phyloP scores from a whole-genome alignment of 306 rosid genomes.

The Erythrophleum fordii region DNA sequence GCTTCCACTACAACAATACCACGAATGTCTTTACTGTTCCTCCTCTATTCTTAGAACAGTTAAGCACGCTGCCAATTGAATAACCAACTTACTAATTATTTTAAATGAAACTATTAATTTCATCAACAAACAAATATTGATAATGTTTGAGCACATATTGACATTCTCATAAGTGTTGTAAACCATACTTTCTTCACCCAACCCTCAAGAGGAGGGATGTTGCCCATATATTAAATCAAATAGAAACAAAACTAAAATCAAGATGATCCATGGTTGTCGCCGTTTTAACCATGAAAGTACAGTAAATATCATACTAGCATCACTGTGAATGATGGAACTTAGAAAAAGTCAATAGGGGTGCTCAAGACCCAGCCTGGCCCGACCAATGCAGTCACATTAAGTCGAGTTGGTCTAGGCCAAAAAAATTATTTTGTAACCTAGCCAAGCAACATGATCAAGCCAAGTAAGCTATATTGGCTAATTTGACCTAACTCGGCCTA shows the following conservation, averaged over 20 bases:
- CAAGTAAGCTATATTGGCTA: too few relatives aligned
- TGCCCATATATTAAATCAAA: not conserved
- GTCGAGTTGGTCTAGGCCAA: too few relatives aligned
- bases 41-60: not conserved
- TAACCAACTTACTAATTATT: not conserved
- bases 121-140: constrained; percentile 16
- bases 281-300: not conserved
- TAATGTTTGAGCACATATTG: constrained; percentile 5
- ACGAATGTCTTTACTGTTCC: not conserved
- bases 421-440: too few relatives aligned
- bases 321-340: constrained; percentile 15
- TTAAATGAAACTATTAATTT: not conserved
- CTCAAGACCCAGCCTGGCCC: too few relatives aligned
- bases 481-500: too few relatives aligned
- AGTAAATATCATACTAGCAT: constrained; percentile 6
- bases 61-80: not conserved
- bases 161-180: not conserved
- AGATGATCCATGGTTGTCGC: not conserved
- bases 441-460: too few relatives aligned
- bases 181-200: constrained; percentile 18
- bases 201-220: constrained; percentile 1
- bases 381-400: too few relatives aligned
- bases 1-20: not conserved
- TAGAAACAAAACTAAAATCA: not conserved
- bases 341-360: too few relatives aligned